phyloP scores from a whole-genome alignment of 148 eudicot genomes.

The Cornus controversa region DNA sequence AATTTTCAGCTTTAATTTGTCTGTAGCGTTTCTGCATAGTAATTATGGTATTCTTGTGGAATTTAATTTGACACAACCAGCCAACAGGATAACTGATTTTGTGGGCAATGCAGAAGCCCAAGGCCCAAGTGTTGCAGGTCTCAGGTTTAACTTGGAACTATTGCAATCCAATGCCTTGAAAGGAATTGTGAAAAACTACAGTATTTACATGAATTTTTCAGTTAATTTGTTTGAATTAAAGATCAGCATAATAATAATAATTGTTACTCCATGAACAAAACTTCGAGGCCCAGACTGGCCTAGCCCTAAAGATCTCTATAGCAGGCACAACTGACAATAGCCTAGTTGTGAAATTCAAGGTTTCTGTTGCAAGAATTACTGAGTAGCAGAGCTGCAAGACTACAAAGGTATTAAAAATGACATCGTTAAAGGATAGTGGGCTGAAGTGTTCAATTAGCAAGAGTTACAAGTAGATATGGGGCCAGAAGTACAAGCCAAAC shows the following conservation, averaged over 20 bases:
- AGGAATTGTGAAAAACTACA: not conserved
- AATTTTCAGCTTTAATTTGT: not conserved
- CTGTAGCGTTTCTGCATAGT: not conserved
- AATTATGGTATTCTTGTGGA: not conserved
- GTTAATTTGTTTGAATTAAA: not conserved
- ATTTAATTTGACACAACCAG: not conserved
- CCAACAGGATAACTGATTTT: not conserved
- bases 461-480: no score
- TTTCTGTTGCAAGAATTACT: not conserved
- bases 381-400: not conserved
- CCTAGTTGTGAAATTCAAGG: not conserved
- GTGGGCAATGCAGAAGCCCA: slow-evolving; percentile 3
- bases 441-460: no score
- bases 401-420: not conserved
- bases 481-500: no score
- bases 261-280: not conserved
- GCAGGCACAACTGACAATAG: not conserved
- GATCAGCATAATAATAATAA: not conserved
- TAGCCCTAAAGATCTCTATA: not conserved
- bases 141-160: not conserved
- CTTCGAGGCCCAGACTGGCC: not conserved
- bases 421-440: not conserved
- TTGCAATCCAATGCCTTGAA: not conserved
- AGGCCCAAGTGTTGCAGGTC: not conserved
- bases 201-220: not conserved